Conservation (phyloP, 1,284 basidiomycete genomes). For the Anthracocystis setariae region DNA sequence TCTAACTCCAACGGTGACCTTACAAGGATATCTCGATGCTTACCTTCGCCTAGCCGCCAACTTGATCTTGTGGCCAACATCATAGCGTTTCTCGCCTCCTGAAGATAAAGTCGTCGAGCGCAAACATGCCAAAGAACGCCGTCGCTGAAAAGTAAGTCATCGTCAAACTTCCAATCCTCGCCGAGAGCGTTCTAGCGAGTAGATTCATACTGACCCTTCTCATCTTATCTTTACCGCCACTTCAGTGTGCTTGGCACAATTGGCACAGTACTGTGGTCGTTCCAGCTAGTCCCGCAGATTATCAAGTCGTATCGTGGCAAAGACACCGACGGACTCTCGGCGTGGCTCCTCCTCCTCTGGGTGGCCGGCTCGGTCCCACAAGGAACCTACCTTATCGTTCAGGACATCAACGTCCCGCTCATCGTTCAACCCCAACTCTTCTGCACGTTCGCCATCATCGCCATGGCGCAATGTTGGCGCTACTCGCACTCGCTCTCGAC, state of each 20-base stretch:
- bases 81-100: neutral
- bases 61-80: neutral
- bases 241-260: conserved; percentile 41
- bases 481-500: conserved; percentile 70
- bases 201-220: neutral
- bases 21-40: no score
- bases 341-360: conserved; percentile 79
- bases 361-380: conserved; percentile 74
- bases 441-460: conserved; percentile 74
- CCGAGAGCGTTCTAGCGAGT: neutral
- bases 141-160: conserved; percentile 39
- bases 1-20: no score
- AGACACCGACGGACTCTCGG: conserved; percentile 78
- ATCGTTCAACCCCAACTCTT: conserved; percentile 80
- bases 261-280: conserved; percentile 76
- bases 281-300: conserved; percentile 78
- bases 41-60: neutral
- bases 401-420: conserved; percentile 77
- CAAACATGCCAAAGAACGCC: conserved; percentile 28
- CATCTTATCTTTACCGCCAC: neutral
- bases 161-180: neutral
- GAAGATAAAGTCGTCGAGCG: neutral
- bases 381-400: conserved; percentile 77
- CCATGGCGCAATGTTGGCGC: conserved; percentile 73
- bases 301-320: conserved; percentile 78